Conservation (phyloP, 805 yeast species). For the Ogataea polymorpha region DNA sequence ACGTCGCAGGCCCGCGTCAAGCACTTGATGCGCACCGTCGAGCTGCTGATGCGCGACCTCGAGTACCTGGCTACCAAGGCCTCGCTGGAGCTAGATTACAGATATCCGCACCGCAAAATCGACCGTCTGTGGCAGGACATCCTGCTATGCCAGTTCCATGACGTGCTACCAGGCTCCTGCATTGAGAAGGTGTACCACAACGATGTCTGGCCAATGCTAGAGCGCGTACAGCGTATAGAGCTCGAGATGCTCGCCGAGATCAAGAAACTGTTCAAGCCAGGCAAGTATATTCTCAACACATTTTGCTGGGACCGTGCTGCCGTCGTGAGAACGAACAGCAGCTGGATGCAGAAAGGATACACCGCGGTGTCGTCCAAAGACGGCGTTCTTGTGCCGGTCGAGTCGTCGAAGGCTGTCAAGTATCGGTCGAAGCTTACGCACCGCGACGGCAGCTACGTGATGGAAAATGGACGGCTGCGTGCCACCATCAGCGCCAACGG, state of each 20-base stretch:
- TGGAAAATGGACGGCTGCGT: slow-evolving; percentile 60
- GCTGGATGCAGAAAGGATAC: slow-evolving; percentile 5
- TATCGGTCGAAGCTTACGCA: slow-evolving; percentile 51
- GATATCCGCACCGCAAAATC: slow-evolving; percentile 69
- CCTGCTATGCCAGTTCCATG: slow-evolving; percentile 91
- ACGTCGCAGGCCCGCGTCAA: slow-evolving; percentile 91
- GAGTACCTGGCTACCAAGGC: slow-evolving; percentile 80
- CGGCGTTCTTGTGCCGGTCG: slow-evolving; percentile 3
- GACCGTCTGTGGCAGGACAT: slow-evolving; percentile 83
- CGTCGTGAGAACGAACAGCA: slow-evolving; percentile 35
- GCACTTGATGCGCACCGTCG: slow-evolving; percentile 72
- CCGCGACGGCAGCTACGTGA: slow-evolving; percentile 38
- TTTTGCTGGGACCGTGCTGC: slow-evolving; percentile 62
- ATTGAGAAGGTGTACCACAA: slow-evolving; percentile 90
- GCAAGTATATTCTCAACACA: slow-evolving; percentile 43
- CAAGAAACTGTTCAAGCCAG: slow-evolving; percentile 12
- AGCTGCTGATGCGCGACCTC: slow-evolving; percentile 75
- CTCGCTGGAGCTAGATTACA: slow-evolving; percentile 54
- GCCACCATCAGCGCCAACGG: slow-evolving; percentile 55
- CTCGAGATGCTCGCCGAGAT: slow-evolving; percentile 52
- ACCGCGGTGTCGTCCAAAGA: slow-evolving; percentile 1
- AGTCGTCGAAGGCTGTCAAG: slow-evolving; percentile 23
- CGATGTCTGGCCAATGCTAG: slow-evolving; percentile 79
- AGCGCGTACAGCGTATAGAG: slow-evolving; percentile 50
- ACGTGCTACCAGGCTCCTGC: slow-evolving; percentile 96